phyloP scores from a whole-genome alignment of 2,329 filamentous ascomycete species.

The Chaetomium strumarium region DNA sequence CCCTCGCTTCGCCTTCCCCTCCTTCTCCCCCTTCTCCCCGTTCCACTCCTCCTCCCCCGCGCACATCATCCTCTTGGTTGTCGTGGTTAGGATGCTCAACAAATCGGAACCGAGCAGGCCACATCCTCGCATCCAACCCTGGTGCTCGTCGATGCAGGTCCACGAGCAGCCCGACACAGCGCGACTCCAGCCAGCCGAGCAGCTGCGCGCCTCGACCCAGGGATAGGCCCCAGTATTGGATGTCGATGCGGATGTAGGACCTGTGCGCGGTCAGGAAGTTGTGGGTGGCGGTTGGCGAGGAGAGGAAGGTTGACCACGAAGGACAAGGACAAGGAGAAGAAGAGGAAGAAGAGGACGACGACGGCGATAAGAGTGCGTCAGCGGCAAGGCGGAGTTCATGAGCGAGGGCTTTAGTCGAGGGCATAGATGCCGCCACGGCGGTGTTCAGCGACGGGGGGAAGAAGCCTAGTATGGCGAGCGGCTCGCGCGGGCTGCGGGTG shows the following conservation, averaged over 20 bases:
- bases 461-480: conserved; percentile 58
- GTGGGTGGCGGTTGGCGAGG: conserved; percentile 7
- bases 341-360: background rate
- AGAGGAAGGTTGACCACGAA: conserved; percentile 43
- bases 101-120: conserved; percentile 59
- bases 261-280: conserved; percentile 46
- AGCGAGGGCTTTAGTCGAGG: conserved; percentile 46
- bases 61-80: no score
- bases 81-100: conserved; percentile 28
- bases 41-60: background rate
- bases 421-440: conserved; percentile 45
- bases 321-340: conserved; percentile 6
- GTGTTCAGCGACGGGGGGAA: conserved; percentile 58
- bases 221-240: conserved; percentile 60
- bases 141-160: conserved; percentile 51
- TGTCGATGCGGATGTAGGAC: conserved; percentile 54
- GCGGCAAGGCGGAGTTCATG: conserved; percentile 46
- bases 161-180: conserved; percentile 51
- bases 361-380: conserved; percentile 22
- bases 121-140: conserved; percentile 50
- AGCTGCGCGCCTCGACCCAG: conserved; percentile 48
- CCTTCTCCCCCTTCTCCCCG: conserved; percentile 24
- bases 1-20: conserved; percentile 27
- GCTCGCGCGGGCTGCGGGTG: conserved; percentile 50
- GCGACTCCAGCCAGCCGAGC: conserved; percentile 59